Conservation (phyloP, 2,329 filamentous ascomycete genomes). For the Orbilia quercus region DNA sequence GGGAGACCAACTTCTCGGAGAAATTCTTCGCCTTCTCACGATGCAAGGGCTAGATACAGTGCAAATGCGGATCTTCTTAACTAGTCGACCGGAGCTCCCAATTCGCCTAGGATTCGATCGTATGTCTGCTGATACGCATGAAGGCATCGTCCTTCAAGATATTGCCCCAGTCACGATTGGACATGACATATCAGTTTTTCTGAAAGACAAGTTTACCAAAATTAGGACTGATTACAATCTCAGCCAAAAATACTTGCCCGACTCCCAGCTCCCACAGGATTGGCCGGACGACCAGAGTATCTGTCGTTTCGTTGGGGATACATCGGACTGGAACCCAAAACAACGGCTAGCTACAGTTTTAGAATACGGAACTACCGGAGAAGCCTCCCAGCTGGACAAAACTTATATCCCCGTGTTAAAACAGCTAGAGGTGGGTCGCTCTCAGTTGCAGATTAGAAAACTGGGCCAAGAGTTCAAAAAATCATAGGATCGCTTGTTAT, state of each 20-base stretch:
- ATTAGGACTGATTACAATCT: constrained; percentile 38
- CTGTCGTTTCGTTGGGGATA: constrained; percentile 59
- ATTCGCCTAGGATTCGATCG: constrained; percentile 57
- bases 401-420: constrained; percentile 18
- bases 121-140: constrained; percentile 41
- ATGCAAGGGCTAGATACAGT: constrained; percentile 11
- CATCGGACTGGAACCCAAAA: constrained; percentile 7
- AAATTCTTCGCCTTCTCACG: constrained; percentile 56
- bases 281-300: constrained; percentile 56
- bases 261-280: constrained; percentile 10
- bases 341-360: constrained; percentile 23
- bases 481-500: constrained; percentile 15
- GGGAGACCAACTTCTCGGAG: constrained; percentile 60
- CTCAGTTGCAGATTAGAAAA: not conserved
- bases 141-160: constrained; percentile 36
- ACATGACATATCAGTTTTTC: constrained; percentile 60
- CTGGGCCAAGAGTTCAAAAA: constrained; percentile 1
- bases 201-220: constrained; percentile 53
- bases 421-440: not conserved
- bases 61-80: constrained; percentile 58
- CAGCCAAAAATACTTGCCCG: not conserved
- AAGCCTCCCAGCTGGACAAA: constrained; percentile 8
- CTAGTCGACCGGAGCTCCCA: constrained; percentile 58
- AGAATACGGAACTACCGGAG: not conserved
- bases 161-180: constrained; percentile 49